A percentile compares a stretch with the other conserved stretches of the same genome.
phyloP scores from a whole-genome alignment of 768 basidiomycete species.

The Hydnum rufescens region DNA sequence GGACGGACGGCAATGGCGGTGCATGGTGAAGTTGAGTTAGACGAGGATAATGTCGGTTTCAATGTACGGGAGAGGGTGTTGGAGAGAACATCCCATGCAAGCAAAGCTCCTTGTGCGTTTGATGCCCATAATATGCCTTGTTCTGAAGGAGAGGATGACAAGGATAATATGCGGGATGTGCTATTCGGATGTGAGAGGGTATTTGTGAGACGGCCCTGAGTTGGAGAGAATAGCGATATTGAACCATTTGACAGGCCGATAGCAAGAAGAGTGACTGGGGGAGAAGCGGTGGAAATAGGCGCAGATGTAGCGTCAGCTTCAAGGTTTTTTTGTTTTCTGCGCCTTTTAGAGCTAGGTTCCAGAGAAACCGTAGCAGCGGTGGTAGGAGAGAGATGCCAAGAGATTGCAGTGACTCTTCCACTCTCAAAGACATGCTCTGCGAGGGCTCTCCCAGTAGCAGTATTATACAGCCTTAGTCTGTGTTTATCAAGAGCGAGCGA shows the following conservation, averaged over 20 bases:
- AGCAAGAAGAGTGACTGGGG: constrained; percentile 25
- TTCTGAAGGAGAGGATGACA: no score
- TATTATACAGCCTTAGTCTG: constrained; percentile 44
- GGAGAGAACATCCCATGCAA: constrained; percentile 8
- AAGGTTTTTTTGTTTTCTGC: no score
- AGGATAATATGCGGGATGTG: constrained; percentile 31
- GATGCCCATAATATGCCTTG: no score
- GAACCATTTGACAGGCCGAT: constrained; percentile 43
- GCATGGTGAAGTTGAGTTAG: constrained; percentile 39
- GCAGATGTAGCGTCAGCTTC: no score
- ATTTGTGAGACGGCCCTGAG: constrained; percentile 33
- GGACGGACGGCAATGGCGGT: constrained; percentile 31
- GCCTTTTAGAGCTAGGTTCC: no score
- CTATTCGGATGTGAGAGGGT: constrained; percentile 37
- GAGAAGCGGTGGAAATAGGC: no score
- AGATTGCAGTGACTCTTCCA: constrained; percentile 33
- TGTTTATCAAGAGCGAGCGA: constrained; percentile 55
- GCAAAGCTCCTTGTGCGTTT: no score
- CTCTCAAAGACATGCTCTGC: constrained; percentile 38
- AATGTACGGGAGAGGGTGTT: background rate
- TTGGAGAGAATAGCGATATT: constrained; percentile 40
- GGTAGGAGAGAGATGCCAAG: no score
- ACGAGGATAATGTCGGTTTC: constrained; percentile 37
- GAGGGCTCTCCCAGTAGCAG: constrained; percentile 30
- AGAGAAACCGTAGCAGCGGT: no score